Evolutionary conservation across 23 red algal genomes (phyloP).

Genomic region (Gracilaria gracilis): DNA sequence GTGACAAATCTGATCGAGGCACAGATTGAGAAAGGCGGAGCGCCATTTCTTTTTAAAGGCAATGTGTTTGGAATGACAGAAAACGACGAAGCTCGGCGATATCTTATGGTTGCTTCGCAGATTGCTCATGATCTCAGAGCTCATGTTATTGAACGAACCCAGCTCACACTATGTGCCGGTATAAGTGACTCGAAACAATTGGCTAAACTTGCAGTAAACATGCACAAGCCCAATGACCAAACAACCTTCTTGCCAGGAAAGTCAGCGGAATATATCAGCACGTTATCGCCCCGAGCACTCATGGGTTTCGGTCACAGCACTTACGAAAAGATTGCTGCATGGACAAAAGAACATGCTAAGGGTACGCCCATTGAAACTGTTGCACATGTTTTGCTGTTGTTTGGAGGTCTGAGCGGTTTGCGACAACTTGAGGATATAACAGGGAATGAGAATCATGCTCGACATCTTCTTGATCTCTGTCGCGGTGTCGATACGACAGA

Average conservation of each 20-base stretch:
- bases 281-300: conserved; percentile 29
- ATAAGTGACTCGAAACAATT: conserved; percentile 43
- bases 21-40: conserved; percentile 38
- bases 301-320: conserved; percentile 51
- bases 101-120: conserved; percentile 66
- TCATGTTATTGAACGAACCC: conserved; percentile 19
- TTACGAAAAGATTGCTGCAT: conserved; percentile 27
- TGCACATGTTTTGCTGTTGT: conserved; percentile 41
- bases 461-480: conserved; percentile 43
- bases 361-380: conserved; percentile 18
- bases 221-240: conserved; percentile 71
- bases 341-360: conserved; percentile 19
- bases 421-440: conserved; percentile 5
- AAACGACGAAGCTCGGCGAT: conserved; percentile 30
- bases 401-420: conserved; percentile 13
- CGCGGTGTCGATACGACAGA: conserved; percentile 39
- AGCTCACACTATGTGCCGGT: conserved; percentile 59
- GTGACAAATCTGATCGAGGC: conserved; percentile 16
- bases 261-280: conserved; percentile 34
- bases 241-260: conserved; percentile 52
- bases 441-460: conserved; percentile 27
- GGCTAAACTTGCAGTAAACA: conserved; percentile 61
- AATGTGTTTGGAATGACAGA: conserved; percentile 57
- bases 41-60: conserved; percentile 42
- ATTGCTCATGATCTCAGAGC: conserved; percentile 33